Evolutionary conservation across 2,329 filamentous ascomycete species (phyloP).

Genomic region (Verticillium nonalfalfae): DNA sequence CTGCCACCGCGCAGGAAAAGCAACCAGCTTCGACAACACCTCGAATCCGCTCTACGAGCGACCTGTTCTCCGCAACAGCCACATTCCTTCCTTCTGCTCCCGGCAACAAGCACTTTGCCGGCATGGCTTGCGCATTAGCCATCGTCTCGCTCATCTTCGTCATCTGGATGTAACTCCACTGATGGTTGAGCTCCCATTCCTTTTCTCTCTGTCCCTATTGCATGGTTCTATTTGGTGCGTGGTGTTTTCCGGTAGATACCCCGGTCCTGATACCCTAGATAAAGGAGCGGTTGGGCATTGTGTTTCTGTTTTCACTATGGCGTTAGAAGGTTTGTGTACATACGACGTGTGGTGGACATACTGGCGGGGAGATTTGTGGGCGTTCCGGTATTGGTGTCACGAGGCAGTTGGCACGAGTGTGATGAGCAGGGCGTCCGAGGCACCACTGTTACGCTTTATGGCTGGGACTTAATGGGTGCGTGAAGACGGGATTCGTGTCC

Average conservation of each 20-base stretch:
- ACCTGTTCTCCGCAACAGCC: not conserved
- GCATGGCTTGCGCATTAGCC: constrained; percentile 41
- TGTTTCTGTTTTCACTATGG: not conserved
- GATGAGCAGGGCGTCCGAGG: not conserved
- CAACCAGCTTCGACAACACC: not conserved
- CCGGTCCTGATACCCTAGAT: not conserved
- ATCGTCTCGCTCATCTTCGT: constrained; percentile 47
- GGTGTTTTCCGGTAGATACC: not conserved
- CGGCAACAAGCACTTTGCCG: constrained; percentile 38
- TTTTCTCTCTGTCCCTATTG: not conserved
- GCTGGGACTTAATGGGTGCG: not conserved
- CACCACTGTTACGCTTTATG: not conserved
- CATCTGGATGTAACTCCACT: constrained; percentile 34
- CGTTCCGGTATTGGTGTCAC: not conserved
- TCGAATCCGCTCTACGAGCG: not conserved
- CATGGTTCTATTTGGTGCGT: not conserved
- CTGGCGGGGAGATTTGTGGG: not conserved
- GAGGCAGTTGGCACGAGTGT: not conserved
- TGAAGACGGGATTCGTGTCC: not conserved
- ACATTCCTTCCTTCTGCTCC: constrained; percentile 24
- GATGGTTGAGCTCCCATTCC: not conserved
- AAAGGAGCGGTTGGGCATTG: not conserved
- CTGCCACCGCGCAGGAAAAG: constrained; percentile 18
- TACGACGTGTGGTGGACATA: not conserved
- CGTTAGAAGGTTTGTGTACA: not conserved